Evolutionary conservation across 768 basidiomycete genomes (phyloP), one percentile per base, ranked within the genome.

Genomic region (Lactifluus pinguis): DNA sequence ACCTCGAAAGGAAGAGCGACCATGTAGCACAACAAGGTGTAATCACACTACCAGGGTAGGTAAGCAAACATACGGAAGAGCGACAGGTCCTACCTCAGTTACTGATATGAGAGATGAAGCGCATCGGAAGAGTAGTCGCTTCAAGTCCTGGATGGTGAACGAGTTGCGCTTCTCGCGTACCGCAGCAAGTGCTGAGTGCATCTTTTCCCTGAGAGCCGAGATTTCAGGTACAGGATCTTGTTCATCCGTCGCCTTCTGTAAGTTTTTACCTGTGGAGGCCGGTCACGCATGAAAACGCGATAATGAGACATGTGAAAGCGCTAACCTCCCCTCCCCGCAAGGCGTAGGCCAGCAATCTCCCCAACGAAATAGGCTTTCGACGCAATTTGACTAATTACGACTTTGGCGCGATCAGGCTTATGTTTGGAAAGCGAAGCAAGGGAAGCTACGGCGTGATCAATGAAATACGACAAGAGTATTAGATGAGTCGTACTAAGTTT

Each of bases 281-380:
- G 32, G 11, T 29, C 6, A 50, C 32, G 10, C n/a, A 29, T 25
- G 13, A 7, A 1, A 8, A 10, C 17, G 19, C 17, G 17, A 15
- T 8, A 15, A 38, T 21, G 7, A 41, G 19, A 9, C 10, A 4
- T 25, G 4, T 51, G 42, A 56, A 11, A 17, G 41, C n/a, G 66
- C 79, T 54, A 55, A 85, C 92, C 81, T 71, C 82, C 77, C 60
- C 81, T 76, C 49, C 82, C 81, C 9, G 88, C 85, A 25, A 93
- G 73, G 10, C 86, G 79, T 51, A 92, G 78, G 38, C 93, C 93
- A 39, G 86, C 88, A 7, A 84, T 84, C 72, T 98, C 93, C 30
- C 94, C 94, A 21, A 83, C 79, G 68, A 85, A 98, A 70, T 92
- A 93, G n/a, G 85, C 85, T 69, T 95, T 95, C 44, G 88, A 87